Evolutionary conservation across 1,139 yeast species (phyloP), one percentile per base, ranked within the genome.

Genomic region (Sporopachydermia cereana): DNA sequence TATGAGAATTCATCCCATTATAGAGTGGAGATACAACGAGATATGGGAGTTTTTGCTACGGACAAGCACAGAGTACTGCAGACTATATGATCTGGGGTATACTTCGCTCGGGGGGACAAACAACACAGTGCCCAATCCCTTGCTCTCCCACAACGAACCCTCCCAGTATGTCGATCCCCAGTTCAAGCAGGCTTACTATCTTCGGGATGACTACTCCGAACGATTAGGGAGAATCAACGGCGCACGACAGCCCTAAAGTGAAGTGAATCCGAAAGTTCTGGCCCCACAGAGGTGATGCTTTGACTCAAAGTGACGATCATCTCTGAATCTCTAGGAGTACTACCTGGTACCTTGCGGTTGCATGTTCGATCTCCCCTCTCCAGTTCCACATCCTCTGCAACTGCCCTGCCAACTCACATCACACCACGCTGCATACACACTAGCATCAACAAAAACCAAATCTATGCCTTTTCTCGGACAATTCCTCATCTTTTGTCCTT

Each of bases 61-160:
- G 2, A 61, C 76, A 42, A 56, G 69, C 25, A 63, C 81, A 21
- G 67, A 68, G 1, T 86, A 86, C 60, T 86, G 95, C 56, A 48
- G 55, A 3, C 65, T 86, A 51, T 86, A 86, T 55, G 94, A 85
- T 55, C 50, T 54, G 42, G 96, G 96, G 0, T 86, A 79, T 56
- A 84, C 96, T 1, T 81, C 93, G 16, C 62, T 86, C 31, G 96
- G 96, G 2, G 94, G 95, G 0, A 64, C 75, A 1, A 63, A 72
- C 48, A 74, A 76, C 44, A 86, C 96, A 0, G 56, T 70, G 2
- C 76, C 71, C 34, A 86, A 86, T 57, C 93, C 91, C 2, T 68
- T 63, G 46, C 67, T 84, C 53, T 57, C 59, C 47, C 53, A 53
- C 12, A 60, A 55, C n/a, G 52, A 48, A 21, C 54, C 50, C 17